Base-by-base conservation (phyloP, 192 early-diverging fungal species). In the Cladochytrium replicatum region DNA sequence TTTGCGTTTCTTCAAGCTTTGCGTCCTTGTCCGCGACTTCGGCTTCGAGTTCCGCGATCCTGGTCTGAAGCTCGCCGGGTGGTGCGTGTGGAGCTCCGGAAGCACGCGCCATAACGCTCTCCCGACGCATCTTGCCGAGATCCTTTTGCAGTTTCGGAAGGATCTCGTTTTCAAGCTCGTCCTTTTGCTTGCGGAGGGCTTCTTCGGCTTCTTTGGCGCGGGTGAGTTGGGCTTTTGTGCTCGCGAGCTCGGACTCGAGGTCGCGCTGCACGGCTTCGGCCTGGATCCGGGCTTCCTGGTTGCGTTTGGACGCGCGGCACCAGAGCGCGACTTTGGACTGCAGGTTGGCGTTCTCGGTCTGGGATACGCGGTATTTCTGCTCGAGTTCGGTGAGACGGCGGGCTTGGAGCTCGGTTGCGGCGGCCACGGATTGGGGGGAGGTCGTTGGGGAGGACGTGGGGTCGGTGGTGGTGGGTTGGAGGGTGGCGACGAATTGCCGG, bases 251-350 rank as follows among this genome's bases (percentile, higher is more conserved):
- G 17, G 8, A 9, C 39, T 64, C 54, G 2, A 64, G 29, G n/a
- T 32, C 31, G 17, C 43, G 31, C 24, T 64, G 61, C 11, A 29
- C 47, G 0, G 61, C 61, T 29, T 64, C 61, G 15, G 61, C 61
- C 23, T 32, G 43, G 22, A 64, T 41, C 1, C 61, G 32, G 3
- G 47, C 61, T 45, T 64, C 61, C 41, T 64, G 58, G 31, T 64
- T 64, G 7, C 60, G 13, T 41, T 64, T 64, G 3, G 61, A 64
- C n/a, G 57, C 52, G 6, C 38, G 50, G 19, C 28, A 40, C 61
- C 61, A 64, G 7, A 48, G 34, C 2, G 32, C 39, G 5, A 64
- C 52, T 30, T 64, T 64, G 2, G 58, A 32, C 29, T 64, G 61
- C 24, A 64, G 43, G n/a, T 19, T 31, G 5, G 47, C 32, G 7